phyloP scores from a whole-genome alignment of 1,139 yeast genomes.

The Saccharomyces uvarum region DNA sequence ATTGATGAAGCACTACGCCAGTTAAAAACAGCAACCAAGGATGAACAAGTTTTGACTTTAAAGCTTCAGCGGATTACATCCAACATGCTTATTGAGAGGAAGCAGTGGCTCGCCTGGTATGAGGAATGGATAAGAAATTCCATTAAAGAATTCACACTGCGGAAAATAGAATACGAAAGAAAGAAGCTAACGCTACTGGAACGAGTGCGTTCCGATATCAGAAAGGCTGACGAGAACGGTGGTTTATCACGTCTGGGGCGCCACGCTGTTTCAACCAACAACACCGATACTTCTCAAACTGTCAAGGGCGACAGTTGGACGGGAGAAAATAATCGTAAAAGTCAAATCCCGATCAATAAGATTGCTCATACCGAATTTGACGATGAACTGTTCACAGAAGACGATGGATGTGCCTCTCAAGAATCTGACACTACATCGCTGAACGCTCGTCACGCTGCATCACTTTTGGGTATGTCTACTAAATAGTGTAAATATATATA shows the following conservation, averaged over 20 bases:
- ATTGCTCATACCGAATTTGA: constrained; percentile 16
- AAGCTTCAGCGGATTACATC: constrained; percentile 79
- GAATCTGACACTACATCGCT: constrained; percentile 33
- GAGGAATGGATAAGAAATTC: constrained; percentile 48
- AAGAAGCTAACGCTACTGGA: constrained; percentile 72
- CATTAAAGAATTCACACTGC: constrained; percentile 55
- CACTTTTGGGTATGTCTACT: constrained; percentile 66
- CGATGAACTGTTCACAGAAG: constrained; percentile 6
- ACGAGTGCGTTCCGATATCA: constrained; percentile 60
- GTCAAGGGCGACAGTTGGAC: constrained; percentile 39
- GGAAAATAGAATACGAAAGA: constrained; percentile 80
- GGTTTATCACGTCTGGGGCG: constrained; percentile 81
- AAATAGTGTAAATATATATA: background rate
- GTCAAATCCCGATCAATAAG: constrained; percentile 21
- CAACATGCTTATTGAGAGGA: constrained; percentile 72
- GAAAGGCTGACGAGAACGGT: constrained; percentile 71
- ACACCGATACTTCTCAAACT: constrained; percentile 34
- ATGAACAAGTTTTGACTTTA: constrained; percentile 64
- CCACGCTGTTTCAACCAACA: constrained; percentile 41
- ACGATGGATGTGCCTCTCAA: background rate
- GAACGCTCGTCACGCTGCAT: constrained; percentile 80
- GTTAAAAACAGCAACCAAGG: constrained; percentile 70
- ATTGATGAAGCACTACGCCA: constrained; percentile 85
- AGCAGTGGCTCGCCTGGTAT: constrained; percentile 43
- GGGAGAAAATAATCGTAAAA: constrained; percentile 12